Evolutionary conservation across 2,329 filamentous ascomycete genomes (phyloP).

Genomic region (Apiospora koreana): DNA sequence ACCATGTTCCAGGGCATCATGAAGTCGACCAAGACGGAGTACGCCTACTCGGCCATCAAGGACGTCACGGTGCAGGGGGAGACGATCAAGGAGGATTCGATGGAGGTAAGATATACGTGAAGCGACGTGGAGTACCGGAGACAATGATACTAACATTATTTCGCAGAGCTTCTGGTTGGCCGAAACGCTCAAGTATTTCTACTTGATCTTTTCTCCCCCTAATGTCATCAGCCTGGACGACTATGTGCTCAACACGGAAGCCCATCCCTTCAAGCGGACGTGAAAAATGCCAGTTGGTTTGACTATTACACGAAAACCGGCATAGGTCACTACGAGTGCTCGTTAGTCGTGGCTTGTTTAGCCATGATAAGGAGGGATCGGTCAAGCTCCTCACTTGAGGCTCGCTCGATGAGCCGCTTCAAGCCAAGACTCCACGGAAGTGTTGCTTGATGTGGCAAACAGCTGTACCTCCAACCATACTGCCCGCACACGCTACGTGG

Average conservation of each 20-base stretch:
- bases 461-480: no score
- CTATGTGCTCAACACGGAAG: constrained; percentile 62
- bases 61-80: constrained; percentile 24
- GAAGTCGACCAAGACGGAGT: constrained; percentile 23
- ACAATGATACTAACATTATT: neutral
- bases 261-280: constrained; percentile 45
- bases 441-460: no score
- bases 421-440: no score
- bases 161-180: constrained; percentile 66
- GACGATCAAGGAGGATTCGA: constrained; percentile 24
- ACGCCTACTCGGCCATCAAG: constrained; percentile 26
- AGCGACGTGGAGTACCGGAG: neutral
- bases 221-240: constrained; percentile 67
- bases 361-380: no score
- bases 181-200: constrained; percentile 79
- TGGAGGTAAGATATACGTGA: constrained; percentile 45
- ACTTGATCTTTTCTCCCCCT: constrained; percentile 66
- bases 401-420: no score
- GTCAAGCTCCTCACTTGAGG: no score
- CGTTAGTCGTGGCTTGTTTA: no score
- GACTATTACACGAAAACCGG: no score
- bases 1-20: constrained; percentile 29
- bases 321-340: no score
- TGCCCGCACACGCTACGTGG: no score
- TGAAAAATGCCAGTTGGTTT: neutral